Conservation (phyloP, 805 yeast genomes). For the Saturnispora diversa region DNA sequence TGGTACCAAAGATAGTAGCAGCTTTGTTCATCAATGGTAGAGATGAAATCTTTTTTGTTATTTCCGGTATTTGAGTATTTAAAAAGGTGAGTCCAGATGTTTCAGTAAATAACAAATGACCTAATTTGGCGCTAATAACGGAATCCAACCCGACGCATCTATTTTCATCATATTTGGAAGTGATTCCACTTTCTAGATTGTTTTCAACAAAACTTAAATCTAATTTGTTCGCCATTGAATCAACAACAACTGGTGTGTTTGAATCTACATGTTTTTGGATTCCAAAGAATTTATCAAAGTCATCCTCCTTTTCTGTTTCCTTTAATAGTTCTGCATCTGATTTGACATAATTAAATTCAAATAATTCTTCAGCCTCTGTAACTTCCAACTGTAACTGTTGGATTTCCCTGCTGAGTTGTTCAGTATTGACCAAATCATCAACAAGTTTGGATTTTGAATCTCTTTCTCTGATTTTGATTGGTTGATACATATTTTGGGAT, state of each 20-base stretch:
- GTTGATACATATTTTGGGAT: slow-evolving; percentile 19
- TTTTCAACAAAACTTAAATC: slow-evolving; percentile 2
- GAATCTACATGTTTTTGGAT: not conserved
- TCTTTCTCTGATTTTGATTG: slow-evolving; percentile 16
- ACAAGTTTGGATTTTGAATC: slow-evolving; percentile 8
- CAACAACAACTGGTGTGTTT: not conserved
- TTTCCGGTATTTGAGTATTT: slow-evolving; percentile 23
- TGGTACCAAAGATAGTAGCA: slow-evolving; percentile 23
- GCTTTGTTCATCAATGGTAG: slow-evolving; percentile 21
- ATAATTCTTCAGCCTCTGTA: slow-evolving; percentile 20
- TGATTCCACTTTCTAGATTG: not conserved
- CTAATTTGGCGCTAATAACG: slow-evolving; percentile 25
- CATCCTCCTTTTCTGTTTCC: not conserved
- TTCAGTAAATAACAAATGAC: slow-evolving; percentile 21
- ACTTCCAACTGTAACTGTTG: slow-evolving; percentile 18
- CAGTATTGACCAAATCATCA: slow-evolving; percentile 12
- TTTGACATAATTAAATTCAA: slow-evolving; percentile 25
- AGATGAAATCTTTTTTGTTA: slow-evolving; percentile 19
- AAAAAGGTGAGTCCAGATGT: slow-evolving; percentile 16
- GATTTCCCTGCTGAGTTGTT: slow-evolving; percentile 18
- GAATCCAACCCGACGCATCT: slow-evolving; percentile 19
- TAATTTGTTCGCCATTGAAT: not conserved
- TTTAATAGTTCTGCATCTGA: slow-evolving; percentile 1
- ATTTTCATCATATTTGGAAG: slow-evolving; percentile 7
- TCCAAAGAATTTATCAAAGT: slow-evolving; percentile 7